Evolutionary conservation across 805 yeast genomes (phyloP), one percentile per base, ranked within the genome.

Genomic region (Ogataea trehalophila): DNA sequence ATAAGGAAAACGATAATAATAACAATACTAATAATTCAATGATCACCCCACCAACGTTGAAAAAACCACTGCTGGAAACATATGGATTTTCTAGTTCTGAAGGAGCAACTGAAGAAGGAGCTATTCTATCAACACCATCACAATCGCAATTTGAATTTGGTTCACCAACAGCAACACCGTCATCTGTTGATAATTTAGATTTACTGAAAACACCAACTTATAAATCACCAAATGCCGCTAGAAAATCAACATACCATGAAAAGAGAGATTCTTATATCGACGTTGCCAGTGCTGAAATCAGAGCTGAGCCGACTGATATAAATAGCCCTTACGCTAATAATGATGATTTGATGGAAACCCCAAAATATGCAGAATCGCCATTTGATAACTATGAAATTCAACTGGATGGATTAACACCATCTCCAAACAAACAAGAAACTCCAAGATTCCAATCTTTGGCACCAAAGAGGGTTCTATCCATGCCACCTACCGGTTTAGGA

Each of bases 21-120:
- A 20, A 41, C 37, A 29, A 23, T 13, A 14, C 22, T 22, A 31
- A 31, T 13, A 23, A 23, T 31, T 5, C 34, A 16, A 14, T 15
- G 14, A 17, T 17, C 22, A 36, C 8, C 9, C 16, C 38, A 4
- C 18, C 23, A 36, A 45, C 37, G 14, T 8, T 26, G 31, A 44
- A 37, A 26, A 50, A 41, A 33, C 51, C 49, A 23, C 51, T 60
- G 2, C 45, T 62, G 17, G 53, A 54, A 16, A 50, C 59, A 1
- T 59, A 58, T 36, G 65, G 66, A 1, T 58, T 62, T 42, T 37
- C 36, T 16, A 51, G 48, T 6, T 16, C 31, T 16, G 49, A 43
- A 2, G 15, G 46, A 8, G 31, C 31, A 26, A 9, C 48, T 14
- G 43, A 26, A 2, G 41, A 41, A 33, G 53, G 52, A 3, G 48